phyloP scores from a whole-genome alignment of 495 filamentous ascomycete genomes.

The Neurospora pannonica region DNA sequence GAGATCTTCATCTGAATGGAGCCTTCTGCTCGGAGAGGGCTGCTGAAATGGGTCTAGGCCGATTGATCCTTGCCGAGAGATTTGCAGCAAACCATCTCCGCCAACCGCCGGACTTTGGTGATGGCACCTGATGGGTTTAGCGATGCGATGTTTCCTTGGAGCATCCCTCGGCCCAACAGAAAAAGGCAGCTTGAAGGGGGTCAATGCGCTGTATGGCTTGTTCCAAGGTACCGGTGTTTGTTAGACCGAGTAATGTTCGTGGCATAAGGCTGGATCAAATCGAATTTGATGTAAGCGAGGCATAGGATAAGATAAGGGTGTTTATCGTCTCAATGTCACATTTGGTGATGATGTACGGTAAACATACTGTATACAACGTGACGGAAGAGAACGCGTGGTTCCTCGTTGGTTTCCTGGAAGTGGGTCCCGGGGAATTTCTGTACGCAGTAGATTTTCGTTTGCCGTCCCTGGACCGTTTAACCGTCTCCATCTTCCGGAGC shows the following conservation, averaged over 20 bases:
- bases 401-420: background rate
- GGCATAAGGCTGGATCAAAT: background rate
- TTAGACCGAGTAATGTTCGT: background rate
- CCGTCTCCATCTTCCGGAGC: background rate
- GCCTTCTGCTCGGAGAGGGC: slow-evolving; percentile 26
- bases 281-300: background rate
- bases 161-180: background rate
- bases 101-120: slow-evolving; percentile 2
- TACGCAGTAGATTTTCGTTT: background rate
- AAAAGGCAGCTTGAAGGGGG: background rate
- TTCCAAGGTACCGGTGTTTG: background rate
- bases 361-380: background rate
- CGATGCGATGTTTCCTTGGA: background rate
- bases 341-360: background rate
- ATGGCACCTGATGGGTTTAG: background rate
- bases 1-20: slow-evolving; percentile 30
- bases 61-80: slow-evolving; percentile 17
- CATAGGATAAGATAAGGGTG: background rate
- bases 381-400: background rate
- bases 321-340: background rate
- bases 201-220: background rate
- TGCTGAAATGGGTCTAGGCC: slow-evolving; percentile 30
- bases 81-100: slow-evolving; percentile 10
- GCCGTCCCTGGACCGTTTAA: background rate
- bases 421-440: background rate